A percentile compares a stretch with the other conserved stretches of the same genome.
These are phyloP conservation scores for Begonia fuchsioides DNA, from an alignment of 306 rosid genomes.

Conservation along the genomic window DNA sequence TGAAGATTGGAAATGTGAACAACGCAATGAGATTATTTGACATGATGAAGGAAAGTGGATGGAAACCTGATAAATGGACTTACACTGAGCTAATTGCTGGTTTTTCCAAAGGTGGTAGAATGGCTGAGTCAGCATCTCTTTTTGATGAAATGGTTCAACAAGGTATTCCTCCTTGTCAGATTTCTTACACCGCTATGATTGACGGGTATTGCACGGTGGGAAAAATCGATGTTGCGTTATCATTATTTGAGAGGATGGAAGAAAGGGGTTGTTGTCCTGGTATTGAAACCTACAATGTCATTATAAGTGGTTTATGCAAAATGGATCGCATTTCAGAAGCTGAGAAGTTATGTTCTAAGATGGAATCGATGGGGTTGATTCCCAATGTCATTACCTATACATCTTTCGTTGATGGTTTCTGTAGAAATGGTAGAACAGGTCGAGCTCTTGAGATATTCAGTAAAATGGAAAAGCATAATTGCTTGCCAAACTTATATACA, in stretches of 20 bases:
- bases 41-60: conserved; percentile 28
- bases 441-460: conserved; percentile 21
- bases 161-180: conserved; percentile 20
- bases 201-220: conserved; percentile 18
- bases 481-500: conserved; percentile 23
- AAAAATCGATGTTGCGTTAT: conserved; percentile 17
- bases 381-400: conserved; percentile 29
- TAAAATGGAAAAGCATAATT: conserved; percentile 24
- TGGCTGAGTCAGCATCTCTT: conserved; percentile 13
- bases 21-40: conserved; percentile 24
- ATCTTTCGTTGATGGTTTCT: conserved; percentile 26
- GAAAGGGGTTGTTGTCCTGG: conserved; percentile 19
- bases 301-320: conserved; percentile 24
- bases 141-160: conserved; percentile 23
- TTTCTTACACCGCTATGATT: conserved; percentile 24
- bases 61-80: conserved; percentile 26
- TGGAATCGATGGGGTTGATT: conserved; percentile 20
- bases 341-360: conserved; percentile 8
- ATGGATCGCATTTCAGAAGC: conserved; percentile 17
- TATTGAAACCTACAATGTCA: conserved; percentile 26
- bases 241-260: conserved; percentile 20
- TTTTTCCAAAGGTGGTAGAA: conserved; percentile 14
- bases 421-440: conserved; percentile 21
- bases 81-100: conserved; percentile 24
- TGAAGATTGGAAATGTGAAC: conserved; percentile 14